Evolutionary conservation across 2,329 filamentous ascomycete genomes (phyloP).

Genomic region (Aaosphaeria arxii): DNA sequence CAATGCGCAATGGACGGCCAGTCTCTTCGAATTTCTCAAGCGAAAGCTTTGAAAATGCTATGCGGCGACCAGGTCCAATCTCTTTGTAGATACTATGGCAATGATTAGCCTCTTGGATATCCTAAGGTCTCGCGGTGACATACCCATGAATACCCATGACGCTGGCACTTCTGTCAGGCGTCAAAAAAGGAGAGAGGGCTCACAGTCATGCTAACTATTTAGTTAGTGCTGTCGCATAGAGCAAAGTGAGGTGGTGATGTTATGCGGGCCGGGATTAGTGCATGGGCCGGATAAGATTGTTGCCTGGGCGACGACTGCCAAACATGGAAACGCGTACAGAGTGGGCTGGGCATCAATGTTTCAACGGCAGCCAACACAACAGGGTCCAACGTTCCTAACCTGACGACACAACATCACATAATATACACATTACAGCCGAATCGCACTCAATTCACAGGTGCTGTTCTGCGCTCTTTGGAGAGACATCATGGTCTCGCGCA

Average conservation of each 20-base stretch:
- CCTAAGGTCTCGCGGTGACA: slow-evolving; percentile 3
- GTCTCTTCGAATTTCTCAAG: slow-evolving; percentile 70
- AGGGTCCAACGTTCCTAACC: too few relatives aligned
- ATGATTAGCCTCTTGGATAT: slow-evolving; percentile 11
- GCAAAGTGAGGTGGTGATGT: too few relatives aligned
- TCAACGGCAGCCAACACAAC: too few relatives aligned
- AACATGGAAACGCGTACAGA: not conserved
- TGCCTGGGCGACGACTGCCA: slow-evolving; percentile 21
- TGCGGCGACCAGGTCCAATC: slow-evolving; percentile 74
- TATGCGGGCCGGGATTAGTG: too few relatives aligned
- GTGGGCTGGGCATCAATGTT: too few relatives aligned
- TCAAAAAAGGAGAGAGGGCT: too few relatives aligned
- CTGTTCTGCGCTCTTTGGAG: too few relatives aligned
- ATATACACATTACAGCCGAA: too few relatives aligned
- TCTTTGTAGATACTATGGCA: slow-evolving; percentile 77
- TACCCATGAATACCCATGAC: slow-evolving; percentile 42
- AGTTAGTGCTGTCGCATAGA: too few relatives aligned
- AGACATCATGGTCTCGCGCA: slow-evolving; percentile 23
- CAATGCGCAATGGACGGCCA: slow-evolving; percentile 74
- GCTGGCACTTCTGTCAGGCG: not conserved
- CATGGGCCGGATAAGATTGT: slow-evolving; percentile 26
- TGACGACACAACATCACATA: too few relatives aligned
- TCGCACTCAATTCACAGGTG: too few relatives aligned
- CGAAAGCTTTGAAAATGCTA: slow-evolving; percentile 80
- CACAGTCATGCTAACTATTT: too few relatives aligned